Conservation (phyloP, 2,329 filamentous ascomycete species). For the Daldinia eschscholtzii region DNA sequence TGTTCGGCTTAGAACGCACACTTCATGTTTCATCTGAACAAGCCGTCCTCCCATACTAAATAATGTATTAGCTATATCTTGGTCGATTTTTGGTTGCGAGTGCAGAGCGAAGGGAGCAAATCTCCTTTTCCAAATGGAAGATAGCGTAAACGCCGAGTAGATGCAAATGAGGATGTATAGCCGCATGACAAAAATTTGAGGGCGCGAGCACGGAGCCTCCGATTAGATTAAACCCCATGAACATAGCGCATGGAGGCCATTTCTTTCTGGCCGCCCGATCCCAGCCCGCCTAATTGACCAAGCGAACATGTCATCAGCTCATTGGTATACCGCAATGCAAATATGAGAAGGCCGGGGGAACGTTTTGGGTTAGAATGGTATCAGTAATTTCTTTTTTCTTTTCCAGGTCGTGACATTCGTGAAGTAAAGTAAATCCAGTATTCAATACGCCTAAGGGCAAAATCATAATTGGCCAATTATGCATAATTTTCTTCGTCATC, state of each 20-base stretch:
- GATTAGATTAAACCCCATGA: constrained; percentile 13
- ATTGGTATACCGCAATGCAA: constrained; percentile 17
- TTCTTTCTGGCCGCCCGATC: constrained; percentile 1
- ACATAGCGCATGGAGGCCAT: constrained; percentile 3
- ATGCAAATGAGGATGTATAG: constrained; percentile 32
- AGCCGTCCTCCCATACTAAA: neutral
- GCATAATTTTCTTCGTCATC: constrained; percentile 64
- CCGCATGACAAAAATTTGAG: constrained; percentile 16
- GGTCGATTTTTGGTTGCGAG: constrained; percentile 3
- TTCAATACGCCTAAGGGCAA: constrained; percentile 3
- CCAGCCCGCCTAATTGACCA: constrained; percentile 3
- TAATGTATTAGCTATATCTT: constrained; percentile 27
- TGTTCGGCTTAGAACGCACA: constrained; percentile 4
- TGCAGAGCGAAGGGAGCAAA: constrained; percentile 8
- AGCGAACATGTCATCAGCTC: constrained; percentile 8
- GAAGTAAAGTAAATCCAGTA: constrained; percentile 31
- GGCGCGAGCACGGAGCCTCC: constrained; percentile 8
- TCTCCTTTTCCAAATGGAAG: constrained; percentile 21
- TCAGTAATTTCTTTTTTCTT: constrained; percentile 23
- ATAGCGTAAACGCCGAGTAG: constrained; percentile 32
- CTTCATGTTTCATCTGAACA: constrained; percentile 11
- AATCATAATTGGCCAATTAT: constrained; percentile 1
- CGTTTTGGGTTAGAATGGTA: constrained; percentile 32
- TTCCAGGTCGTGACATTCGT: constrained; percentile 35
- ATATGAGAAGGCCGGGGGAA: constrained; percentile 23